Base-by-base conservation (phyloP, 148 eudicot genomes). In the Spergularia bocconei region DNA sequence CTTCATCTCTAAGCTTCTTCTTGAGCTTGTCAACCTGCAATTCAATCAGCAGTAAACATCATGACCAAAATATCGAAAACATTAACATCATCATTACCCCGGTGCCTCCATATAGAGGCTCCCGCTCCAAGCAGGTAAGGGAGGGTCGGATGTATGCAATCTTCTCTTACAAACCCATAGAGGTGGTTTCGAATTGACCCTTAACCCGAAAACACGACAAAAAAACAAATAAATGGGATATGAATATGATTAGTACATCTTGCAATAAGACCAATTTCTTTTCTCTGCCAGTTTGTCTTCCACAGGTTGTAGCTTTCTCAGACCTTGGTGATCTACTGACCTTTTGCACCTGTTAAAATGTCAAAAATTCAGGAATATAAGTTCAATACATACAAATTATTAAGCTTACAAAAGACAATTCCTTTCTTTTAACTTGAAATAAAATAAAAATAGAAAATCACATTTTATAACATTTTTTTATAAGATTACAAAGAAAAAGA, bases 1-100 rank as follows among this genome's bases (percentile, higher is more conserved):
- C 97, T 79, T 95, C 98, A 66, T 95, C 92, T 72, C 75, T 89
- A 7, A 95, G 90, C 85, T 88, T 90, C 88, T 89, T 89, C 87
- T 87, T 92, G 60, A 95, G 81, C 82, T 79, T 89, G 77, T 95
- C 98, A 76, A 95, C 97, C 98, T 95, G 84, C 48, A 72, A 77
- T 82, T 13, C 70, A 64, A 70, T 51, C 25, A 69, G 36, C 25
- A 59, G 6, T 14, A 60, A 39, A 68, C 51, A 48, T 68, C 0
- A 51, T 11, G 2, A 44, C 48, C 48, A 71, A 54, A 69, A 21
- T 20, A 50, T 57, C 47, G 6, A 23, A 51, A 62, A 55, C 12
- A 38, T 51, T 13, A 15, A 44, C 5, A 44, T 9, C 48, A 44
- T 44, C 48, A 44, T 44, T 1, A 44, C 48, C 48, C 48, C 7